phyloP scores from a whole-genome alignment of 2,329 filamentous ascomycete genomes.

The Diaporthe vaccinii region DNA sequence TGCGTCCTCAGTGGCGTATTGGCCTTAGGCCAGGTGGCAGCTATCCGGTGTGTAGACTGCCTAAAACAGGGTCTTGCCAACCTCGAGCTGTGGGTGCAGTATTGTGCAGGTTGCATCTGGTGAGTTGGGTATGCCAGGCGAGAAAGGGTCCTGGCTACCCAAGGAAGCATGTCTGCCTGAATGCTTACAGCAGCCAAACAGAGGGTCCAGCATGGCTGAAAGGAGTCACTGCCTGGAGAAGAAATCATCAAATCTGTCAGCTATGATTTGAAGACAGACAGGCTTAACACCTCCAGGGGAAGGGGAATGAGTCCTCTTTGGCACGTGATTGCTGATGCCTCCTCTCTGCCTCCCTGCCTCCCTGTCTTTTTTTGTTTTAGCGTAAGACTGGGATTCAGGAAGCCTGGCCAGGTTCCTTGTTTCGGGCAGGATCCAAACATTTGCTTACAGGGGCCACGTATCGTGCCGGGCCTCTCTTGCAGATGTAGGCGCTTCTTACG shows the following conservation, averaged over 20 bases:
- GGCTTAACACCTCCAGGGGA: not conserved
- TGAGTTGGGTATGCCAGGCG: not conserved
- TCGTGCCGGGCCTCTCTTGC: not conserved
- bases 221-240: not conserved
- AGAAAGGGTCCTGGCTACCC: not conserved
- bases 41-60: not conserved
- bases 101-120: not conserved
- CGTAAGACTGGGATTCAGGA: slow-evolving; percentile 21
- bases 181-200: not conserved
- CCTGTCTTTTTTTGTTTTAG: slow-evolving; percentile 17
- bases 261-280: not conserved
- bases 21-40: slow-evolving; percentile 18
- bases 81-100: not conserved
- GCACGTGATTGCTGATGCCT: slow-evolving; percentile 7
- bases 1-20: not conserved
- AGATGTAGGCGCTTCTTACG: not conserved
- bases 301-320: not conserved
- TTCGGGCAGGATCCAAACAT: slow-evolving; percentile 25
- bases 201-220: not conserved
- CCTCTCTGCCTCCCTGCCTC: not conserved
- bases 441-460: slow-evolving; percentile 30
- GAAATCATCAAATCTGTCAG: not conserved
- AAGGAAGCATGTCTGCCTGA: not conserved
- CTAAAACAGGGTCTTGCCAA: not conserved
- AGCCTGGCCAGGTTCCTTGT: slow-evolving; percentile 7